Conservation (phyloP, 1,284 basidiomycete genomes). For the Fomitopsis betulina region DNA sequence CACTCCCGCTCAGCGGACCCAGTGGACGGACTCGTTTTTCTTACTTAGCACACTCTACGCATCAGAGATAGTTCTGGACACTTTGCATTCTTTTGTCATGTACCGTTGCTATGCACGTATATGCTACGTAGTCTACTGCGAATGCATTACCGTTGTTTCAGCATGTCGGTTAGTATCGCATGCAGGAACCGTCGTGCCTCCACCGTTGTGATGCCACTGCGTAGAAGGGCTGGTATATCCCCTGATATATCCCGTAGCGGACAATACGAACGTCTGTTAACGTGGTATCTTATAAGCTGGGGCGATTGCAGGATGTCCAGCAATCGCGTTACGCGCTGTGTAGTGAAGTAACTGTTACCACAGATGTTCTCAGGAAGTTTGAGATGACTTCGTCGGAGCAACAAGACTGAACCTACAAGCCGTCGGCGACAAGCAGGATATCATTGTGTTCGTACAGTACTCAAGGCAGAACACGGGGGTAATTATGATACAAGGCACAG, state of each 20-base stretch:
- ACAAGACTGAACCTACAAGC: too few species aligned
- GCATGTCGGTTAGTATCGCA: not conserved
- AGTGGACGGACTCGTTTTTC: not conserved
- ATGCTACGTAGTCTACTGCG: not conserved
- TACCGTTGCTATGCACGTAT: not conserved
- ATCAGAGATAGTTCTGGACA: not conserved
- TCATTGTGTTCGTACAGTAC: too few species aligned
- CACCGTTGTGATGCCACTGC: not conserved
- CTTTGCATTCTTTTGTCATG: conserved; percentile 1
- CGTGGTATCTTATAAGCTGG: too few species aligned
- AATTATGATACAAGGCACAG: not conserved
- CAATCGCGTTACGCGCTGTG: too few species aligned
- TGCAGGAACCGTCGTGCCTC: not conserved
- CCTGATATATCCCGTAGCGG: too few species aligned
- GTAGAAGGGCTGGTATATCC: too few species aligned
- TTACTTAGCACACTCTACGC: not conserved
- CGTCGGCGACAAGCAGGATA: too few species aligned
- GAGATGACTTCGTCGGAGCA: not conserved
- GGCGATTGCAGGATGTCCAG: too few species aligned
- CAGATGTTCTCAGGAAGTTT: not conserved
- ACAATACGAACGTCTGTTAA: too few species aligned
- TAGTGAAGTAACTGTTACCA: too few species aligned
- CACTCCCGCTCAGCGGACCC: not conserved
- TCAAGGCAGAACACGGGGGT: not conserved
- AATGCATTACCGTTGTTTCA: not conserved